Conservation (phyloP, 805 yeast species). For the Suhomyces sp. region DNA sequence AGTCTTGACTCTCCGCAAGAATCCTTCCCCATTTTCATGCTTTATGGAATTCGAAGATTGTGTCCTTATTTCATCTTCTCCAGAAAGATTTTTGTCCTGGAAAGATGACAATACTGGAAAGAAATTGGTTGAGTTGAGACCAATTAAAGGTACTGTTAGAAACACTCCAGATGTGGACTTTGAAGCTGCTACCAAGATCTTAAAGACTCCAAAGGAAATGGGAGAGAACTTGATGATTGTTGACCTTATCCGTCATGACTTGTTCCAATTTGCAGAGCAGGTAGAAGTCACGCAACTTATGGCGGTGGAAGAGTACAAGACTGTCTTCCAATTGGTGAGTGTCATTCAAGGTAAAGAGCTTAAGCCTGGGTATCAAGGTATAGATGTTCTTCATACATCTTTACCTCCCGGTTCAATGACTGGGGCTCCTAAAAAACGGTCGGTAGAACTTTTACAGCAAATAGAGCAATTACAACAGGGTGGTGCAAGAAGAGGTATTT, state of each 20-base stretch:
- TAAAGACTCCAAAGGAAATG: slow-evolving; percentile 85
- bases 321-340: slow-evolving; percentile 89
- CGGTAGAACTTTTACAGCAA: slow-evolving; percentile 74
- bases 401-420: slow-evolving; percentile 99
- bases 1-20: slow-evolving; percentile 56
- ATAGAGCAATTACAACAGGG: slow-evolving; percentile 48
- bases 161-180: slow-evolving; percentile 55
- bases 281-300: slow-evolving; percentile 79
- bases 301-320: slow-evolving; percentile 88
- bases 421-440: slow-evolving; percentile 95
- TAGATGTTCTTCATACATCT: slow-evolving; percentile 74
- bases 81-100: slow-evolving; percentile 92
- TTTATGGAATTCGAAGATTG: slow-evolving; percentile 68
- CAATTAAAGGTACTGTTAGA: slow-evolving; percentile 93
- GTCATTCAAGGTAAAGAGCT: slow-evolving; percentile 69
- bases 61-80: slow-evolving; percentile 80
- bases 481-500: slow-evolving; percentile 70
- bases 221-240: slow-evolving; percentile 98
- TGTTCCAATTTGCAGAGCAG: slow-evolving; percentile 60
- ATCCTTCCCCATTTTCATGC: slow-evolving; percentile 93
- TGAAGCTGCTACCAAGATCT: slow-evolving; percentile 59
- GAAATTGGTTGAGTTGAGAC: slow-evolving; percentile 73
- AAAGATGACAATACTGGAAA: slow-evolving; percentile 32
- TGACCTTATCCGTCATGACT: slow-evolving; percentile 90
- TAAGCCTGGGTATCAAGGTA: slow-evolving; percentile 51